A percentile compares a stretch with the other conserved stretches of the same genome.
phyloP scores from a whole-genome alignment of 2,329 filamentous ascomycete genomes.

The Phialophora verrucosa region DNA sequence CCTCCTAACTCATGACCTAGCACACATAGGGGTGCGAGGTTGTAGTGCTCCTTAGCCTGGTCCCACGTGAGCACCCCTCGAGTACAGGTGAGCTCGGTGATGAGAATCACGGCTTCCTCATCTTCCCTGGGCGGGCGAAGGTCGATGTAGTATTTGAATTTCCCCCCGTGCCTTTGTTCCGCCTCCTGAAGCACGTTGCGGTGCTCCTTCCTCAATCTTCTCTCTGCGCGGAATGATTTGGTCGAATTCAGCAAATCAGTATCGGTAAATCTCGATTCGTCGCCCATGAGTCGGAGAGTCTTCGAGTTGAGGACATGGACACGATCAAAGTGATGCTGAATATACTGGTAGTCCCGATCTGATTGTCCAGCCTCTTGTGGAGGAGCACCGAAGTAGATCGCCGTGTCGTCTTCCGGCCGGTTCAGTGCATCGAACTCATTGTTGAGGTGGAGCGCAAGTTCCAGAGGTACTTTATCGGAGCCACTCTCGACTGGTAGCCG shows the following conservation, averaged over 20 bases:
- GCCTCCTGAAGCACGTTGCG: slow-evolving; percentile 18
- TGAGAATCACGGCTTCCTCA: slow-evolving; percentile 65
- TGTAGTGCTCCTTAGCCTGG: slow-evolving; percentile 47
- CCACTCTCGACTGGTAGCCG: neutral
- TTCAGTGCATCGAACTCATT: slow-evolving; percentile 34
- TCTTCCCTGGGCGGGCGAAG: slow-evolving; percentile 67
- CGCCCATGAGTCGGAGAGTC: slow-evolving; percentile 40
- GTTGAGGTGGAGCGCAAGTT: slow-evolving; percentile 31
- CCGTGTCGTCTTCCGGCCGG: slow-evolving; percentile 45
- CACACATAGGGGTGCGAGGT: slow-evolving; percentile 50
- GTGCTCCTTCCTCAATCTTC: slow-evolving; percentile 25
- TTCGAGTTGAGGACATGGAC: slow-evolving; percentile 46
- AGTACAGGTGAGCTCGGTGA: slow-evolving; percentile 65
- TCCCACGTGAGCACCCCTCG: slow-evolving; percentile 63
- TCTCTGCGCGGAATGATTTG: slow-evolving; percentile 37
- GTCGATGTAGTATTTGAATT: slow-evolving; percentile 65
- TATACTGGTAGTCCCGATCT: slow-evolving; percentile 31
- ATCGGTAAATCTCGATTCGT: slow-evolving; percentile 42
- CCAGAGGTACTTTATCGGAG: neutral
- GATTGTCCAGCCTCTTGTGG: slow-evolving; percentile 36
- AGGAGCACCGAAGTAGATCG: slow-evolving; percentile 47
- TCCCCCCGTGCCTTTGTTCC: slow-evolving; percentile 22
- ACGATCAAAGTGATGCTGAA: slow-evolving; percentile 35
- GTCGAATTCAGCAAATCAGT: slow-evolving; percentile 42
- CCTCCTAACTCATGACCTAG: slow-evolving; percentile 52